Base-by-base conservation (phyloP, 768 basidiomycete species). In the Panaeolus cyanescens region DNA sequence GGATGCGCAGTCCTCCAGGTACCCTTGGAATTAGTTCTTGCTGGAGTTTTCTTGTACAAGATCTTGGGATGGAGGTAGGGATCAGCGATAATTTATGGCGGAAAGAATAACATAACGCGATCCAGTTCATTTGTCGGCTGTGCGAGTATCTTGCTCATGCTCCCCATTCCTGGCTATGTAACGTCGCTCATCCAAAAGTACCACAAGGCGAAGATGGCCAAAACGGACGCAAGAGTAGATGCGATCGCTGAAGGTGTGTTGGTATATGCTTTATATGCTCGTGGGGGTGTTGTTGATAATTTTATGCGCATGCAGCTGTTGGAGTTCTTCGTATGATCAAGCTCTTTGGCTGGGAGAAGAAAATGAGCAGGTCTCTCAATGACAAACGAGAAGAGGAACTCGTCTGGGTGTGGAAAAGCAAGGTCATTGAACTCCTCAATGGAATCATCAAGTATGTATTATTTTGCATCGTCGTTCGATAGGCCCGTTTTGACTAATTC, bases 251-350 rank as follows among this genome's bases (percentile, higher is more conserved):
- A 91, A 75, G 79, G 85, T 84, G 66, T 64, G 68, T 30, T n/a
- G n/a, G 2, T 30, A 17, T 42, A n/a, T 22, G 4, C 37, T 13
- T 33, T 39, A 1, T 32, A 5, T n/a, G 12, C 22, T 77, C 55
- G 15, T 65, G 1, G 4, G 12, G 20, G 8, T n/a, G 19, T 50
- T 28, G 36, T 32, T 33, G 10, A 25, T 40, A 25, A 54, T 32
- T 0, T 32, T 17, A 19, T 71, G 36, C 25, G 4, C 45, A 50
- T 28, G n/a, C 56, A 86, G 86, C 78, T 4, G 76, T 87, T 67
- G 82, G 80, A 58, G 82, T 85, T 19, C 71, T 90, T 13, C 82
- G 88, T n/a, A 89, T 90, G 85, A 77, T 90, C 68, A 92, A 92
- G 71, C 74, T 91, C 37, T 91, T 92, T 65, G 91, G 81, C 13